phyloP scores from a whole-genome alignment of 1,284 basidiomycete species.

The Leucoagaricus sp. region DNA sequence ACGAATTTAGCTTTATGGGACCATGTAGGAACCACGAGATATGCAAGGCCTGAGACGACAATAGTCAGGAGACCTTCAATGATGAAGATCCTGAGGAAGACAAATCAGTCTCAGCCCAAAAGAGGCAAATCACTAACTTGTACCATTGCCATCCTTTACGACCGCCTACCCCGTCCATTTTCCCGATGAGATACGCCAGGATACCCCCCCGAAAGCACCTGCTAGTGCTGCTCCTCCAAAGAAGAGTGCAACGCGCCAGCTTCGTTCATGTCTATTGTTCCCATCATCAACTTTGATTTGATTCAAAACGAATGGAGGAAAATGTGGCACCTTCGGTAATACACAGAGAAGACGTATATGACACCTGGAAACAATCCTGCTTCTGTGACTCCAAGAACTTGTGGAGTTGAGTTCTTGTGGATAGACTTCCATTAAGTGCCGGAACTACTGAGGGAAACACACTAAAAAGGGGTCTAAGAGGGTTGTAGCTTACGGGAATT shows the following conservation, averaged over 20 bases:
- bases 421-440: too few species aligned
- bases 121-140: not conserved
- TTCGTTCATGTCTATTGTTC: conserved; percentile 47
- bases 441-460: too few species aligned
- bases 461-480: too few species aligned
- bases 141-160: conserved; percentile 57
- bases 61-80: conserved; percentile 59
- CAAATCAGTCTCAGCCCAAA: not conserved
- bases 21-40: conserved; percentile 61
- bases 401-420: not conserved
- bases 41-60: conserved; percentile 47
- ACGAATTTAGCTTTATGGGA: conserved; percentile 58
- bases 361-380: conserved; percentile 64
- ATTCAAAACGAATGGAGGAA: too few species aligned
- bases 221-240: conserved; percentile 60
- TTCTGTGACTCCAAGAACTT: conserved; percentile 57
- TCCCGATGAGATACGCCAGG: conserved; percentile 56
- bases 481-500: too few species aligned
- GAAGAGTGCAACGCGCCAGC: conserved; percentile 62
- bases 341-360: conserved; percentile 62
- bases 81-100: conserved; percentile 55
- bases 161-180: conserved; percentile 61
- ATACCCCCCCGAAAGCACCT: conserved; percentile 62
- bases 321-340: conserved; percentile 43
- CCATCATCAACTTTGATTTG: not conserved